Evolutionary conservation across 768 basidiomycete species (phyloP).

Genomic region (Brasilioporus rufonigricans): DNA sequence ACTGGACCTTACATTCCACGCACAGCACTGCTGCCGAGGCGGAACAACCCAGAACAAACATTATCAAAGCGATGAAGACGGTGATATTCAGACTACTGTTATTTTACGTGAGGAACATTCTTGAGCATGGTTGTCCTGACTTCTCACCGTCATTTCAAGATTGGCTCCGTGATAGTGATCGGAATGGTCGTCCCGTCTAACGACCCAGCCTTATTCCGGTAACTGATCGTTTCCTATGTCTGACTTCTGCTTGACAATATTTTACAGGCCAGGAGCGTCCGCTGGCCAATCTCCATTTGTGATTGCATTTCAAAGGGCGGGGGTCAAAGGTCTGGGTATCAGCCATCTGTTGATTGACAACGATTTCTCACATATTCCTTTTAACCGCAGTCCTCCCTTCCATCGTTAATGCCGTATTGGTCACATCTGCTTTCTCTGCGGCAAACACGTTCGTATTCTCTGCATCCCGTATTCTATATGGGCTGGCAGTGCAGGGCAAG

Average conservation of each 20-base stretch:
- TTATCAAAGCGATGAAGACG: constrained; percentile 69
- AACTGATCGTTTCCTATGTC: constrained; percentile 12
- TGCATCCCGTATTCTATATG: constrained; percentile 43
- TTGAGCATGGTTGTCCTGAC: not conserved
- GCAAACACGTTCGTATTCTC: constrained; percentile 48
- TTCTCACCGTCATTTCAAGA: constrained; percentile 10
- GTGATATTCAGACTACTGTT: constrained; percentile 76
- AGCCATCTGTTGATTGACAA: constrained; percentile 5
- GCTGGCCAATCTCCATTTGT: constrained; percentile 86
- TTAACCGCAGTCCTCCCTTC: constrained; percentile 49
- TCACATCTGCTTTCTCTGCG: constrained; percentile 72
- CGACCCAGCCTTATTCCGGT: constrained; percentile 49
- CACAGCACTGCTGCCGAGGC: constrained; percentile 73
- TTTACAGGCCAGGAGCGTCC: constrained; percentile 7
- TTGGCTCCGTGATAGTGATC: constrained; percentile 43
- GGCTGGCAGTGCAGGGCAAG: constrained; percentile 46
- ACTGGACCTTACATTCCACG: constrained; percentile 4
- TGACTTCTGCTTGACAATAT: not conserved
- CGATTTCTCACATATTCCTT: not conserved
- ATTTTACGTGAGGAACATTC: constrained; percentile 15
- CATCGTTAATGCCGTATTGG: constrained; percentile 70
- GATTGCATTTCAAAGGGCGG: constrained; percentile 71
- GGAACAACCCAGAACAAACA: constrained; percentile 73
- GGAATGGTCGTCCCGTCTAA: constrained; percentile 79
- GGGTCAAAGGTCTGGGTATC: constrained; percentile 52